Conservation (phyloP, 352 stramenopile genomes). For the Phytophthora boehmeriae region DNA sequence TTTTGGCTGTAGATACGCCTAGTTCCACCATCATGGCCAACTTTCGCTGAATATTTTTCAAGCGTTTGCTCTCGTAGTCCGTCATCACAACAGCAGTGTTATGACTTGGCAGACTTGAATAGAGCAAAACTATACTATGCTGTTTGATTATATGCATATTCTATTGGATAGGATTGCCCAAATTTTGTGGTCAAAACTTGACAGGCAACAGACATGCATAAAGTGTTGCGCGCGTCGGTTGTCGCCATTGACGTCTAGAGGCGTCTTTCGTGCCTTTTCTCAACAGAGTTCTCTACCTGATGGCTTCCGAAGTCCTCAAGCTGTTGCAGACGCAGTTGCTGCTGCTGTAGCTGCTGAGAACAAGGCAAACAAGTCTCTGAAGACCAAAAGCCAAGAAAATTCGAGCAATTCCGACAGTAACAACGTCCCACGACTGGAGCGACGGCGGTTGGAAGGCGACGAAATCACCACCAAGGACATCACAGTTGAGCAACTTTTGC, state of each 20-base stretch:
- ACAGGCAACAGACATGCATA: constrained; percentile 21
- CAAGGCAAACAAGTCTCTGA: constrained; percentile 3
- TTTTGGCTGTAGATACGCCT: constrained; percentile 64
- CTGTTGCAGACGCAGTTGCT: constrained; percentile 40
- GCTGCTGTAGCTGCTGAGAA: constrained; percentile 28
- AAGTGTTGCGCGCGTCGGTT: constrained; percentile 10
- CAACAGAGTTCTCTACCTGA: constrained; percentile 28
- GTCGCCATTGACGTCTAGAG: constrained; percentile 4
- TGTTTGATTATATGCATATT: neutral
- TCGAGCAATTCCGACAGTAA: constrained; percentile 19
- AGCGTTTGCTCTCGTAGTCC: constrained; percentile 71
- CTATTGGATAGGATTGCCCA: neutral
- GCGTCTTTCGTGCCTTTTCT: constrained; percentile 15
- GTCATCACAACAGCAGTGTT: constrained; percentile 21
- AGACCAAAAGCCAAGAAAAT: constrained; percentile 10
- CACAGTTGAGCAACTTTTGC: constrained; percentile 35
- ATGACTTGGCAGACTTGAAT: no score
- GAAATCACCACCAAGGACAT: constrained; percentile 32
- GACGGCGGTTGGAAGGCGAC: constrained; percentile 37
- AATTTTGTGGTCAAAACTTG: no score
- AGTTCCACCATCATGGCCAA: constrained; percentile 70
- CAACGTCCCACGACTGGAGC: constrained; percentile 13
- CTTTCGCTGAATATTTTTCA: constrained; percentile 78
- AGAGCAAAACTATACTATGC: no score
- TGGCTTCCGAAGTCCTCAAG: constrained; percentile 38